Base-by-base conservation (phyloP, 179 eudicot species). In the Spergularia azorica region DNA sequence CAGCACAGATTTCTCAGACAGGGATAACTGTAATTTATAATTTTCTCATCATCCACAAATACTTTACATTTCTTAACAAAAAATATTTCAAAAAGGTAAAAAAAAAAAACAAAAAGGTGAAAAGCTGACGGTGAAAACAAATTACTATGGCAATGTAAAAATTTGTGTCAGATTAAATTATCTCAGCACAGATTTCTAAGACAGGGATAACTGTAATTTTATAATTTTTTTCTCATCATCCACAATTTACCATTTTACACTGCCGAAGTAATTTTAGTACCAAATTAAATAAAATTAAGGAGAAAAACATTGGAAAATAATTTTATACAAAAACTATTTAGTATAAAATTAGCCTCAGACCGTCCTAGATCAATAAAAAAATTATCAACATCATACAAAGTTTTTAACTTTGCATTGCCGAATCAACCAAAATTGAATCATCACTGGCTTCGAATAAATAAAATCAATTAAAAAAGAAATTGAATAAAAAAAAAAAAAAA, bases 1-100 rank as follows among this genome's bases (percentile, higher is more conserved):
- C 80, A 78, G 58, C 80, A 78, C 41, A 10, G n/a, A 63, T 17
- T 6, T 52, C 32, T 78, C 76, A 78, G 80, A 78, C 80, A 78
- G 80, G 80, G 80, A 78, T 78, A 78, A 78, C 80, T 71, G 80
- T 78, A 55, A 71, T 63, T 71, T 54, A 50, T 38, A 48, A 39
- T 21, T 7, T 4, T 77, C 62, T 78, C 80, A 78, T 78, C 80
- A 78, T 78, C 21, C 80, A 63, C 71, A 77, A 36, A 36, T 36
- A 36, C 39, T 36, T 18, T 20, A 26, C 1, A 5, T 43, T 43
- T 43, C 48, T 5, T 5, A 32, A 32, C 3, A 5, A 46, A 46
- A 46, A 26, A 26, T 26, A 26, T 26, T 26, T 26, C 32, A 26
- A 21, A 0, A 26, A 26, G 32, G 32, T 1, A 26, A 26, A 26